A percentile compares a stretch with the other conserved stretches of the same genome.
Evolutionary conservation across 1,139 yeast genomes (phyloP).

Genomic region (Magnusiomyces suaveolens): DNA sequence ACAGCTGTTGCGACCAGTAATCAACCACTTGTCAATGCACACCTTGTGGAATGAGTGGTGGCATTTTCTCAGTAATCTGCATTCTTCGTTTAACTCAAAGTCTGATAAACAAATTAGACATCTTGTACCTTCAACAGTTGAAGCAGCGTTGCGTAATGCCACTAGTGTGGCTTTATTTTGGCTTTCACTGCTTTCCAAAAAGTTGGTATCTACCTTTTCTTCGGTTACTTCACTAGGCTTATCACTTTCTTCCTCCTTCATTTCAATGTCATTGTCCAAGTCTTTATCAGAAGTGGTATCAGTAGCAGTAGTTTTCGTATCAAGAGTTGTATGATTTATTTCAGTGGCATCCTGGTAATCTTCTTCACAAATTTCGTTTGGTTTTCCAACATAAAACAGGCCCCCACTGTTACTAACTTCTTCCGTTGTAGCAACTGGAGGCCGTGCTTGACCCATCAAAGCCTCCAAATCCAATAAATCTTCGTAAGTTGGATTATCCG

Average conservation of each 20-base stretch:
- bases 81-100: conserved; percentile 38
- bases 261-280: conserved; percentile 1
- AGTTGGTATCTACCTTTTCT: neutral
- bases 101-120: conserved; percentile 46
- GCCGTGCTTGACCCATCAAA: conserved; percentile 39
- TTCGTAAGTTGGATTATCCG: conserved; percentile 43
- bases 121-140: conserved; percentile 23
- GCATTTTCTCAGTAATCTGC: conserved; percentile 39
- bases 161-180: too few species aligned
- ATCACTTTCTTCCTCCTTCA: neutral
- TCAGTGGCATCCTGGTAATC: conserved; percentile 14
- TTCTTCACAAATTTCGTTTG: conserved; percentile 1
- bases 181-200: too few species aligned
- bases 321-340: too few species aligned
- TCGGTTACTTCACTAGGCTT: neutral
- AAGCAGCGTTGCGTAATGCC: conserved; percentile 9
- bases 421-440: conserved; percentile 36
- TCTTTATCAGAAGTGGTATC: too few species aligned
- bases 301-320: too few species aligned
- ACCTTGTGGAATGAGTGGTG: conserved; percentile 42
- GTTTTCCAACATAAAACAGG: conserved; percentile 18
- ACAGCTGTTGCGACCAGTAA: conserved; percentile 46
- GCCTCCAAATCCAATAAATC: conserved; percentile 39
- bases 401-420: conserved; percentile 38
- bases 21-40: conserved; percentile 50